Percentiles rank a stretch among this genome's conserved stretches.
Evolutionary conservation across 306 rosid species (phyloP).

Genomic region (Purshia tridentata): DNA sequence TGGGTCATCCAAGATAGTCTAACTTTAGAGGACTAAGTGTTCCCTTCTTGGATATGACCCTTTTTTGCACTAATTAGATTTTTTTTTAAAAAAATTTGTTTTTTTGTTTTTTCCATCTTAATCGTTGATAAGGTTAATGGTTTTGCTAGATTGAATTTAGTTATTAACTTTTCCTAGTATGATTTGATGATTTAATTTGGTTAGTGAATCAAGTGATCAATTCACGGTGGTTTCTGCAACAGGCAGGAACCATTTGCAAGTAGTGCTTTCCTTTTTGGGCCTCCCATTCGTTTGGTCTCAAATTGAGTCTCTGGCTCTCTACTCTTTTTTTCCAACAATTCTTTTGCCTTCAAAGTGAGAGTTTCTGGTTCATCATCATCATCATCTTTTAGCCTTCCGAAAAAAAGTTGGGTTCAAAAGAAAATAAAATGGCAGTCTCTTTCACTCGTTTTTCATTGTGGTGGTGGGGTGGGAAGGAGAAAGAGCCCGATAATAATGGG

Average conservation of each 20-base stretch:
- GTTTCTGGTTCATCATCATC: slow-evolving; percentile 19
- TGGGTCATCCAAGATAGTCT: slow-evolving; percentile 17
- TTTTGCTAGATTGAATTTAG: slow-evolving; percentile 34
- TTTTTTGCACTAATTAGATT: slow-evolving; percentile 8
- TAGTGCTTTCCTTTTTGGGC: neutral
- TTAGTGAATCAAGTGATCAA: slow-evolving; percentile 33
- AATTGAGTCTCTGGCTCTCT: slow-evolving; percentile 21
- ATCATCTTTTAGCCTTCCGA: slow-evolving; percentile 15
- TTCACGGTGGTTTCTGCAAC: slow-evolving; percentile 69
- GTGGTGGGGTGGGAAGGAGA: slow-evolving; percentile 76
- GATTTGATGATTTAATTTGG: slow-evolving; percentile 20
- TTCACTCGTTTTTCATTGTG: slow-evolving; percentile 68
- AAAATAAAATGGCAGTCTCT: slow-evolving; percentile 61
- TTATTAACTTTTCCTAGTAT: slow-evolving; percentile 21
- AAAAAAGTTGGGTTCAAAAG: slow-evolving; percentile 12
- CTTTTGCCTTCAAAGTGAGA: slow-evolving; percentile 4
- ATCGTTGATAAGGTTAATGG: slow-evolving; percentile 23
- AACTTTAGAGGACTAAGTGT: slow-evolving; percentile 10
- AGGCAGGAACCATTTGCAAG: slow-evolving; percentile 59
- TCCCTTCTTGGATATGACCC: slow-evolving; percentile 7
- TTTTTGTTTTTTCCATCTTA: slow-evolving; percentile 1
- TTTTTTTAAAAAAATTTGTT: neutral
- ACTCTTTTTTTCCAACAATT: slow-evolving; percentile 28
- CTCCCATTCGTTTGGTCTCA: slow-evolving; percentile 31
- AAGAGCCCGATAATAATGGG: slow-evolving; percentile 52